Evolutionary conservation across 176 grass and related monocot genomes (phyloP).

Genomic region (Aegilops speltoides): DNA sequence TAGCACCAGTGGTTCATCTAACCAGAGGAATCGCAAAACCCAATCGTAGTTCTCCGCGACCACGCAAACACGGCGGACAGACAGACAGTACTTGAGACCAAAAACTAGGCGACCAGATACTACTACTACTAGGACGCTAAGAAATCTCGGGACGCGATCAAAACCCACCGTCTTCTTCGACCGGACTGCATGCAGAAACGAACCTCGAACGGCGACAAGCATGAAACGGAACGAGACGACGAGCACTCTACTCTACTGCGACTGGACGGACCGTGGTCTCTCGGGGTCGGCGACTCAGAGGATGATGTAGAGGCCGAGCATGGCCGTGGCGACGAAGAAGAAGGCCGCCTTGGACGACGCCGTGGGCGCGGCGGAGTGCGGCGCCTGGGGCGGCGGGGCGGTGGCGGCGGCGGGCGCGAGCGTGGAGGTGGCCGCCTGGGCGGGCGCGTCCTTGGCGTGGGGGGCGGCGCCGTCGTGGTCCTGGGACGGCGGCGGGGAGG

Average conservation of each 20-base stretch:
- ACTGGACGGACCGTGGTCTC: neutral
- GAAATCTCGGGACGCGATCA: neutral
- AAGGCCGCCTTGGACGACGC: neutral
- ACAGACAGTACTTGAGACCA: neutral
- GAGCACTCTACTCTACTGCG: neutral
- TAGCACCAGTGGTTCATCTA: neutral
- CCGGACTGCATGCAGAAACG: neutral
- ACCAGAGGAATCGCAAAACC: neutral
- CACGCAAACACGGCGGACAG: neutral
- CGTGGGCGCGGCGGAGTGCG: neutral
- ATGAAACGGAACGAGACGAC: neutral
- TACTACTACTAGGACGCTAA: neutral
- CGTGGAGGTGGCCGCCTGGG: neutral
- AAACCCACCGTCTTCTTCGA: neutral
- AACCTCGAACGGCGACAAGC: neutral
- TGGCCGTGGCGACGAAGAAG: neutral
- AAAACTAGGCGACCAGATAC: neutral
- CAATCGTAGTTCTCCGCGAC: neutral
- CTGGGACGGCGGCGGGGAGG: slow-evolving; percentile 23
- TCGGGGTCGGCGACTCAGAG: no score
- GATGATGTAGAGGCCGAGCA: neutral
- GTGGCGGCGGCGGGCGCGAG: neutral
- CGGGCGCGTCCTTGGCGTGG: neutral
- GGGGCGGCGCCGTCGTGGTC: neutral
- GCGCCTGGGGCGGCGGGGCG: neutral